A percentile compares a stretch with the other conserved stretches of the same genome.
These are phyloP conservation scores for Pseudomonodictys pantanalensis DNA, from an alignment of 495 filamentous ascomycete genomes.

Conservation along the genomic window DNA sequence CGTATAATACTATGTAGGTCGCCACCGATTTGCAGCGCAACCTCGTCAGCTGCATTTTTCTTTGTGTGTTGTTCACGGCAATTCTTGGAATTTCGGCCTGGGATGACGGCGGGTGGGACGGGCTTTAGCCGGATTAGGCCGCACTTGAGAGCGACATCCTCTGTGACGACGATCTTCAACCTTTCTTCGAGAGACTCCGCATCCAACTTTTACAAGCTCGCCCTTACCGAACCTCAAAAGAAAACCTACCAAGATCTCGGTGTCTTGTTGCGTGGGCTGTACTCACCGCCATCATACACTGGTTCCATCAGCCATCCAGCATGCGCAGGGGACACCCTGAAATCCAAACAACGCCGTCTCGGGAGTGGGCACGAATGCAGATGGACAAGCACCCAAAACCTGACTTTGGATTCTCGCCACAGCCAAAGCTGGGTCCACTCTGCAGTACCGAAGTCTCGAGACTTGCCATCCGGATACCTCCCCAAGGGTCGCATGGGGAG, in stretches of 20 bases:
- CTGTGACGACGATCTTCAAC: not conserved
- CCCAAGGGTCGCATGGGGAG: too few relatives aligned
- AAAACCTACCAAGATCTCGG: not conserved
- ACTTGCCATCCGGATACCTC: too few relatives aligned
- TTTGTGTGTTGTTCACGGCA: not conserved
- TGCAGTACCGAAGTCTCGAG: too few relatives aligned
- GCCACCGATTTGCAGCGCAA: too few relatives aligned
- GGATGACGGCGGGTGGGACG: not conserved
- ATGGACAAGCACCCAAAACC: not conserved
- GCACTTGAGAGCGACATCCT: not conserved
- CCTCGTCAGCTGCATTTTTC: not conserved
- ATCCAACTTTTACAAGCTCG: not conserved
- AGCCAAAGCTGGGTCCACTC: too few relatives aligned
- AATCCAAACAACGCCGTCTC: not conserved
- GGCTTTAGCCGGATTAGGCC: not conserved
- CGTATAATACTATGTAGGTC: too few relatives aligned
- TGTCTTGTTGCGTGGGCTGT: not conserved
- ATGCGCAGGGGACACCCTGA: not conserved
- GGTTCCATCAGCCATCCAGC: not conserved
- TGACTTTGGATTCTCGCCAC: not conserved
- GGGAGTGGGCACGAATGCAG: not conserved
- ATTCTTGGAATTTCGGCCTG: not conserved
- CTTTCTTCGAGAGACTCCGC: not conserved
- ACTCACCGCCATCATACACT: not conserved
- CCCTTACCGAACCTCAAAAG: not conserved